A percentile compares a stretch with the other conserved stretches of the same genome.
Evolutionary conservation across 192 early-diverging fungal species (phyloP).

Genomic region (Backusella tarrabulga): DNA sequence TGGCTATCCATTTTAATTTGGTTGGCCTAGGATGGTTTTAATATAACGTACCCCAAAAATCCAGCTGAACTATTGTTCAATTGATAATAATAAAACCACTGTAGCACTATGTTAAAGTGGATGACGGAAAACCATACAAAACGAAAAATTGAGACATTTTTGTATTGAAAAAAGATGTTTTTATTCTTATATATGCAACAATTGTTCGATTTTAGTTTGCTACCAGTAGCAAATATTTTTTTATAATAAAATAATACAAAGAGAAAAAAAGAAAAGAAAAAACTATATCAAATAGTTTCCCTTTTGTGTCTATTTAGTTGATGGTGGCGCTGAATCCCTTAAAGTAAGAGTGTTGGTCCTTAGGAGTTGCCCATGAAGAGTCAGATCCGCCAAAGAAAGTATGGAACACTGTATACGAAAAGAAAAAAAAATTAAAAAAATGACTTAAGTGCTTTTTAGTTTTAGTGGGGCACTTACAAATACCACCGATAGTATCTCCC

Average conservation of each 20-base stretch:
- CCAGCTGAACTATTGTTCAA: neutral
- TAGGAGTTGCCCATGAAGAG: slow-evolving; percentile 18
- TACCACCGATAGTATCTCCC: slow-evolving; percentile 8
- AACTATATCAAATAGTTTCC: neutral
- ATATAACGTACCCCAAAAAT: neutral
- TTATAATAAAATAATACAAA: neutral
- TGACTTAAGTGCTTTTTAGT: neutral
- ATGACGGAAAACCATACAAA: neutral
- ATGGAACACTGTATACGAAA: slow-evolving; percentile 30
- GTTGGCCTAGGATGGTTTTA: neutral
- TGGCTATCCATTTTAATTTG: neutral
- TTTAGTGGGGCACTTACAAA: slow-evolving; percentile 23
- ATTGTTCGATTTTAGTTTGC: neutral
- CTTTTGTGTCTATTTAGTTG: neutral
- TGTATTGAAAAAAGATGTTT: neutral
- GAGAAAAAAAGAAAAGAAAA: neutral
- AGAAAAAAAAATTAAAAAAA: neutral
- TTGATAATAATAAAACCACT: neutral
- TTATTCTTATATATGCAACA: slow-evolving; percentile 2
- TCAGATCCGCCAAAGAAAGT: slow-evolving; percentile 41
- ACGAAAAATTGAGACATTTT: neutral
- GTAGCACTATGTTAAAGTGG: neutral
- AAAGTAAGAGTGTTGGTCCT: slow-evolving; percentile 29
- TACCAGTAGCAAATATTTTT: neutral
- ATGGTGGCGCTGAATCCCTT: slow-evolving; percentile 11